Base-by-base conservation (phyloP, 345 rosid species). In the Brassica rapa region DNA sequence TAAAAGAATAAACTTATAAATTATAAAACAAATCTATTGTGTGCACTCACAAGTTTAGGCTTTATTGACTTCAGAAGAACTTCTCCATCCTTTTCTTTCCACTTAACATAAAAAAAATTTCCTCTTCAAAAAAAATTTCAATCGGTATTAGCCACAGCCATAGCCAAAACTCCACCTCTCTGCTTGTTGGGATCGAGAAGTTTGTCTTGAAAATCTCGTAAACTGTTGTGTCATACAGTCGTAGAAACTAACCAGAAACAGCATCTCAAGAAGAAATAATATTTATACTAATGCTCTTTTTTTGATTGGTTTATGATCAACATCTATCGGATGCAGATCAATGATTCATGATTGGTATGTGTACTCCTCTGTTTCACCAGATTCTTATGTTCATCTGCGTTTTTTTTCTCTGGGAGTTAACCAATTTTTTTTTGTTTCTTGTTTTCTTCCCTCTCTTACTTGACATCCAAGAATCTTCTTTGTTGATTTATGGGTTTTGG, bases 101-200 rank as follows among this genome's bases (percentile, higher is more conserved):
- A 25, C 70, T 61, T 51, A 8, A 61, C 33, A 6, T 51, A 1
- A n/a, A n/a, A n/a, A n/a, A n/a, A n/a, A n/a, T n/a, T n/a, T 41
- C 16, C 15, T 27, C 27, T 29, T 25, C 32, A 70, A 35, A 46
- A 61, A 64, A 46, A 12, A 66, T 2, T 16, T 10, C 0, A 51
- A 68, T 79, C 56, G 73, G 77, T 66, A 71, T 61, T 73, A 80
- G 79, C 82, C 73, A 80, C 55, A 80, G 79, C 82, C 77, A 80
- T 62, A 80, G 75, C 82, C 30, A 12, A 53, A 79, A 27, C 78
- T 39, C 78, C 43, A 8, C 64, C 72, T 80, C 75, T 62, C 62
- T 63, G 71, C 37, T 74, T 68, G 78, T 74, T 39, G 65, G 73
- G 51, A 80, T 74, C 82, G 71, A 80, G 23, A 68, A 49, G 32